Evolutionary conservation across 768 basidiomycete species (phyloP).

Genomic region (Holtermannia corniformis): DNA sequence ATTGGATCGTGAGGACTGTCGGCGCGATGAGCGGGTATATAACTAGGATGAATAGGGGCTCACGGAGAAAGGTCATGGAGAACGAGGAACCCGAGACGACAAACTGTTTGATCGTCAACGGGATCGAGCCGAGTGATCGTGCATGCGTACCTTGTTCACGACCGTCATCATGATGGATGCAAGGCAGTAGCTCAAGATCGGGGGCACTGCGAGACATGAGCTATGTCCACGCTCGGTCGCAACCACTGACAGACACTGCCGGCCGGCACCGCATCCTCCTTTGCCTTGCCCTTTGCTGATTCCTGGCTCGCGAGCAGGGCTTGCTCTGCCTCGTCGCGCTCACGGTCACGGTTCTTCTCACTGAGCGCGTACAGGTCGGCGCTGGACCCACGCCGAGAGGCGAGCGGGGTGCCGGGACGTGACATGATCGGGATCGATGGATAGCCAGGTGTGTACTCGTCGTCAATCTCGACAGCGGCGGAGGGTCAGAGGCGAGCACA

Average conservation of each 20-base stretch:
- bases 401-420: background rate
- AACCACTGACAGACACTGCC: background rate
- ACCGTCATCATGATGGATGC: conserved; percentile 96
- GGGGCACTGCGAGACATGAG: conserved; percentile 50
- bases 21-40: background rate
- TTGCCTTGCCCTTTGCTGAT: background rate
- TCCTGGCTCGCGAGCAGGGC: background rate
- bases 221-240: background rate
- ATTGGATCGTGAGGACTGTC: conserved; percentile 72
- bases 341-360: background rate
- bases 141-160: conserved; percentile 67
- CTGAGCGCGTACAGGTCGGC: background rate
- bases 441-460: no score
- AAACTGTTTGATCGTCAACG: no score
- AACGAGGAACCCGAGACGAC: conserved; percentile 89
- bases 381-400: background rate
- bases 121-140: background rate
- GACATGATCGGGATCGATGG: no score
- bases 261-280: background rate
- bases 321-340: background rate
- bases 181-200: conserved; percentile 79
- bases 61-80: conserved; percentile 85
- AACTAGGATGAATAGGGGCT: conserved; percentile 6
- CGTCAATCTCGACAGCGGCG: no score
- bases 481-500: no score